phyloP scores from a whole-genome alignment of 139 green algal species.

The Bryopsis sp. region DNA sequence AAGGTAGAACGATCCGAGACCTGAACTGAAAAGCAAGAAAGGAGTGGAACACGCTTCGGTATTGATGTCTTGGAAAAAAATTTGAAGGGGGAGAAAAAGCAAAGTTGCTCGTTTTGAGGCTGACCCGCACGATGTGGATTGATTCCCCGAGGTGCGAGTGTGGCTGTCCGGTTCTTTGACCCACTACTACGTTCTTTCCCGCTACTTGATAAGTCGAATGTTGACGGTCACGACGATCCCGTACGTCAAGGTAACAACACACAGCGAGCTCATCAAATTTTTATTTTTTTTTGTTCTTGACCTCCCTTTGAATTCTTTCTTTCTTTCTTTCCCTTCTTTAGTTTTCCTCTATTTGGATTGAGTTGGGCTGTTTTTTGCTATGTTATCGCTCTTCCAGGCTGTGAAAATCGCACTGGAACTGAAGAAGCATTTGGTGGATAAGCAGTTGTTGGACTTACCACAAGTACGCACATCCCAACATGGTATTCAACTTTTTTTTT shows the following conservation, averaged over 20 bases:
- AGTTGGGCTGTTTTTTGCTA: constrained; percentile 1
- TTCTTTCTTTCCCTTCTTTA: background rate
- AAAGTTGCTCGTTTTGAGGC: too few species aligned
- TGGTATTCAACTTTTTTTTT: too few species aligned
- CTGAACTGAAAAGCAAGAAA: too few species aligned
- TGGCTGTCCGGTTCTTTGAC: constrained; percentile 55
- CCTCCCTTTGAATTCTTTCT: too few species aligned
- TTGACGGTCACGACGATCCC: constrained; percentile 82
- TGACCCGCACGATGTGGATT: too few species aligned
- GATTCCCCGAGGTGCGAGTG: constrained; percentile 79
- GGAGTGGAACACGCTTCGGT: too few species aligned
- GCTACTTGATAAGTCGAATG: constrained; percentile 82
- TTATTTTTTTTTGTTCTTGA: background rate
- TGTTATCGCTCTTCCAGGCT: constrained; percentile 40
- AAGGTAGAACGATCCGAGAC: too few species aligned
- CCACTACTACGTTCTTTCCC: constrained; percentile 90
- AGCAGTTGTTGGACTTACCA: constrained; percentile 55
- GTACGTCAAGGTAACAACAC: constrained; percentile 52
- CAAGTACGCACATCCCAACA: too few species aligned
- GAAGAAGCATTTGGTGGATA: constrained; percentile 92
- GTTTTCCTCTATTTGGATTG: background rate
- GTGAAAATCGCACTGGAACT: constrained; percentile 85
- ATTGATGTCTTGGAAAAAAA: too few species aligned
- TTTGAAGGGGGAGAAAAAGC: too few species aligned
- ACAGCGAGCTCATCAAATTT: background rate